These are phyloP conservation scores for Ambrosiella xylebori DNA, from an alignment of 2,329 filamentous ascomycete genomes.

Conservation along the genomic window DNA sequence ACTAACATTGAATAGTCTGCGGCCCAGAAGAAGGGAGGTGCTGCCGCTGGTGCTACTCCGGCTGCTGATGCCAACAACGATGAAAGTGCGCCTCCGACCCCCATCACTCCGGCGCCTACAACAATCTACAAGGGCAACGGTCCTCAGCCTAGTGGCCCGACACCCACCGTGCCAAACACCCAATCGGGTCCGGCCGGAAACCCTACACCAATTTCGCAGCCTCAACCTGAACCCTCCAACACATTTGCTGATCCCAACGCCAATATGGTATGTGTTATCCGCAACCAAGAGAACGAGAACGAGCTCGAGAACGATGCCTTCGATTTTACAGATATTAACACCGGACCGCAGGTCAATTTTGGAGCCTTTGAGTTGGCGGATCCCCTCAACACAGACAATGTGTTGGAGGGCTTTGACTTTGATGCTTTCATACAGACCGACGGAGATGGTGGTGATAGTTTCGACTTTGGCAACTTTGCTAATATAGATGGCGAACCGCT, in stretches of 20 bases:
- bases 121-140: conserved; percentile 28
- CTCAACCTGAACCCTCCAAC: conserved; percentile 27
- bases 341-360: conserved; percentile 26
- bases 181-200: conserved; percentile 21
- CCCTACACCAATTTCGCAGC: conserved; percentile 26
- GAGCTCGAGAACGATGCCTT: conserved; percentile 24
- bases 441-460: conserved; percentile 29
- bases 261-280: conserved; percentile 7
- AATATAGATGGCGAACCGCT: conserved; percentile 40
- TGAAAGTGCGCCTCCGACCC: conserved; percentile 45
- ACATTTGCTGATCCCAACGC: conserved; percentile 3
- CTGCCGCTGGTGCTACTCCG: conserved; percentile 33
- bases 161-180: conserved; percentile 15
- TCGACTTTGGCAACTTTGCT: conserved; percentile 38
- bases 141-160: conserved; percentile 19
- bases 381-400: conserved; percentile 34
- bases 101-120: conserved; percentile 41
- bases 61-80: conserved; percentile 39
- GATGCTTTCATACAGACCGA: conserved; percentile 48
- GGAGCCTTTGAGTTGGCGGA: conserved; percentile 36
- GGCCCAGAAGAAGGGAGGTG: conserved; percentile 46
- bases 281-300: background rate
- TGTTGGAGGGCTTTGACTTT: conserved; percentile 49
- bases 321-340: background rate
- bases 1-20: conserved; percentile 25